These are phyloP conservation scores for Coemansia sp. DNA, from an alignment of 192 early-diverging fungal genomes.

Conservation along the genomic window DNA sequence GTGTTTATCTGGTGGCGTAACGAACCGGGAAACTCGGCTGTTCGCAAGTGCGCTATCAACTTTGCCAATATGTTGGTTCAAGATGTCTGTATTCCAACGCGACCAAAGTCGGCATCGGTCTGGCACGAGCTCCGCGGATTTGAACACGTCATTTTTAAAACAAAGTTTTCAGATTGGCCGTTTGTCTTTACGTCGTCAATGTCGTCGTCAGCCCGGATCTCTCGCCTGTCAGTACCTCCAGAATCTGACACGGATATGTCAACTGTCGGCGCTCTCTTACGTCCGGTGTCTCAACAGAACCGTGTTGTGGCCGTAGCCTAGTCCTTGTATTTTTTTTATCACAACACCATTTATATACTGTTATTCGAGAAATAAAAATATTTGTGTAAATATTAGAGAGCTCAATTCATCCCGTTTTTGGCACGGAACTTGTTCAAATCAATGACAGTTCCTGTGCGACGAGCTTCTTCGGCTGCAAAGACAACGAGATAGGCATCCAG, in stretches of 20 bases:
- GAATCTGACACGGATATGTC: conserved; percentile 10
- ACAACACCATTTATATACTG: not conserved
- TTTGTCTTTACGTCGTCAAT: conserved; percentile 42
- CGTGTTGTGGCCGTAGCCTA: conserved; percentile 27
- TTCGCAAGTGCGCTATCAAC: conserved; percentile 40
- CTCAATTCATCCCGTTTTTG: not conserved
- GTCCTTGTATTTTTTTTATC: not conserved
- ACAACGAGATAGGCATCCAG: conserved; percentile 13
- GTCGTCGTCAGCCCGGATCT: conserved; percentile 9
- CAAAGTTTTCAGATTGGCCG: conserved; percentile 52
- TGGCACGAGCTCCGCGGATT: conserved; percentile 48
- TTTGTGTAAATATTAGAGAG: not conserved
- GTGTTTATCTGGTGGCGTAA: conserved; percentile 53
- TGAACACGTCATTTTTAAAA: conserved; percentile 50
- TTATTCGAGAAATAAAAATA: not conserved
- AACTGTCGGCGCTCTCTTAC: conserved; percentile 19
- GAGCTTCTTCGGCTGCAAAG: conserved; percentile 24
- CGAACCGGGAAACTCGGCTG: conserved; percentile 38
- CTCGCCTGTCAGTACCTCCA: conserved; percentile 6
- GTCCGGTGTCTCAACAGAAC: conserved; percentile 14
- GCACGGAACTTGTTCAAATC: conserved; percentile 9
- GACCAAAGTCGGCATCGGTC: conserved; percentile 40
- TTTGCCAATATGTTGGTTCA: conserved; percentile 44
- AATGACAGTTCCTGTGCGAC: conserved; percentile 11
- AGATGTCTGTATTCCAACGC: conserved; percentile 39